Conservation (phyloP, 169 alveolate species). For the Plasmodium billcollinsi region DNA sequence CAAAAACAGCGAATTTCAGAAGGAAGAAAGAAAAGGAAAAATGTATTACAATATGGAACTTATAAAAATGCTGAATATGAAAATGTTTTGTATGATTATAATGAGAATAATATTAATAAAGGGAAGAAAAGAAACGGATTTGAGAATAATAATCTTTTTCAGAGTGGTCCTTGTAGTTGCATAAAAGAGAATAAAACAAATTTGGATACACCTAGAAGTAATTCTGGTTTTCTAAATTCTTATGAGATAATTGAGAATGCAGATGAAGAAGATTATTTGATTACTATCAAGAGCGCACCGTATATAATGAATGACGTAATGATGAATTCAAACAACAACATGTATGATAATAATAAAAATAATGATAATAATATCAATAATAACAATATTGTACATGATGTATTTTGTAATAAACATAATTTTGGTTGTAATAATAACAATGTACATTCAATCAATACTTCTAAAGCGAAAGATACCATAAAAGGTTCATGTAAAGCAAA, state of each 20-base stretch:
- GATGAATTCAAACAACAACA: no score
- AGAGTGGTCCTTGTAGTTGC: no score
- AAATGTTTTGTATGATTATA: background rate
- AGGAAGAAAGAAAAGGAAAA: conserved; percentile 6
- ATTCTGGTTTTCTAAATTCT: background rate
- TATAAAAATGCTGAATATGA: no score
- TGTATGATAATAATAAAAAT: no score
- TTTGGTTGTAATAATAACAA: no score
- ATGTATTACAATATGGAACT: no score
- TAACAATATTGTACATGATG: background rate
- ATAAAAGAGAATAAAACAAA: conserved; percentile 1
- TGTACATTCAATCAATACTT: no score
- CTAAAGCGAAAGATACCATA: background rate
- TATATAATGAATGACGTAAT: no score
- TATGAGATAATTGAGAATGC: background rate
- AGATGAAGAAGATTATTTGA: background rate
- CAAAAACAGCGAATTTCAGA: background rate
- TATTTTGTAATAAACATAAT: no score
- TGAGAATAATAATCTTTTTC: background rate
- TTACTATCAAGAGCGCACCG: background rate
- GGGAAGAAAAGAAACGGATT: background rate
- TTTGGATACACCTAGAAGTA: background rate
- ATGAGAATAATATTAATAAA: background rate
- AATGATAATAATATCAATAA: background rate
- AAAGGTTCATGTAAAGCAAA: background rate